Evolutionary conservation across 2,329 filamentous ascomycete genomes (phyloP).

Genomic region (Leptographium wingfieldii): DNA sequence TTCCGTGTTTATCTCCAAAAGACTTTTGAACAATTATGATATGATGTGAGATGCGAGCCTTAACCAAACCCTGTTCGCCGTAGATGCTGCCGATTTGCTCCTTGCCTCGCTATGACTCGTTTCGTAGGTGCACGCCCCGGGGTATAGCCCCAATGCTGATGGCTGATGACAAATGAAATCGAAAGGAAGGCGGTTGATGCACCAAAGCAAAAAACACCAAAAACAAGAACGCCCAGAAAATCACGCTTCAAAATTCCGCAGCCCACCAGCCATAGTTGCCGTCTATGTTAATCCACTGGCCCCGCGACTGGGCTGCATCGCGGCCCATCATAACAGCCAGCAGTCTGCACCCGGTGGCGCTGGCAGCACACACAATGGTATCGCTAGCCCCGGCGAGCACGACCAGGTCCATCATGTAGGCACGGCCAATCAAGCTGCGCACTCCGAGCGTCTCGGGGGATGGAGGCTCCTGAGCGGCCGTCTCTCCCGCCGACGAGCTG

Average conservation of each 20-base stretch:
- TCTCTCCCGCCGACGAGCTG: not conserved
- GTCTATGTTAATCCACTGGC: slow-evolving; percentile 69
- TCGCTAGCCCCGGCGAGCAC: slow-evolving; percentile 59
- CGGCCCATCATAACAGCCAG: slow-evolving; percentile 81
- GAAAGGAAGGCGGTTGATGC: not conserved
- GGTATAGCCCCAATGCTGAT: not conserved
- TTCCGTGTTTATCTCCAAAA: not conserved
- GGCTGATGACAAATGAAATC: not conserved
- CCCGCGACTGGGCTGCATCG: slow-evolving; percentile 50
- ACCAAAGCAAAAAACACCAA: not conserved
- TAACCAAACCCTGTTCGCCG: not conserved
- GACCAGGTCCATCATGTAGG: slow-evolving; percentile 69
- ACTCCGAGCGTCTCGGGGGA: slow-evolving; percentile 48
- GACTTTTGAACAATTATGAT: not conserved
- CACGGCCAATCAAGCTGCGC: slow-evolving; percentile 63
- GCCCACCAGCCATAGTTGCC: slow-evolving; percentile 48
- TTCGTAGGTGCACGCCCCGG: not conserved
- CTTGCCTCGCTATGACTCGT: not conserved
- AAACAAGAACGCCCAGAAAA: not conserved
- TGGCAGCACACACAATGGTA: slow-evolving; percentile 63
- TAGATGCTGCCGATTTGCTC: not conserved
- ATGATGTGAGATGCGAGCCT: not conserved
- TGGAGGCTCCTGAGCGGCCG: slow-evolving; percentile 13
- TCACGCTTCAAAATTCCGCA: not conserved
- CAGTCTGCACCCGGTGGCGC: slow-evolving; percentile 58